A percentile compares a stretch with the other conserved stretches of the same genome.
phyloP scores from a whole-genome alignment of 495 filamentous ascomycete species.

The Cairneyella variabilis region DNA sequence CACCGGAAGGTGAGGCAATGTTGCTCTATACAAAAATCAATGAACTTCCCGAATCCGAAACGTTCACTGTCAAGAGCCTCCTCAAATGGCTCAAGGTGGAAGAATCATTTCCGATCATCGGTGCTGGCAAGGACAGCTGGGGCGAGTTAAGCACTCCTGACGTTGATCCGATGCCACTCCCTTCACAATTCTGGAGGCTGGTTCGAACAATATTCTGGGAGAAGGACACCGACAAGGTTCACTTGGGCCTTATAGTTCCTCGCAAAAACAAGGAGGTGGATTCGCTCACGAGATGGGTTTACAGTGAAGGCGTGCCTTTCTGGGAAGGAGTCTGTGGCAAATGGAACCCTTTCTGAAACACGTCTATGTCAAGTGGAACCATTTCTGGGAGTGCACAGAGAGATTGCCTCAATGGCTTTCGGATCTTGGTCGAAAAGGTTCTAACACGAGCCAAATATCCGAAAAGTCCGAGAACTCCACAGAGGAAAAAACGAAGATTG shows the following conservation, averaged over 20 bases:
- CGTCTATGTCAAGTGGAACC: neutral
- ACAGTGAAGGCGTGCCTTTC: neutral
- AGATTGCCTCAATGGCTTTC: too few species aligned
- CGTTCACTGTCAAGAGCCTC: neutral
- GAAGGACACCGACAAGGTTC: neutral
- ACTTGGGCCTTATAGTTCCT: neutral
- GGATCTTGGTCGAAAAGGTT: too few species aligned
- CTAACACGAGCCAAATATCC: too few species aligned
- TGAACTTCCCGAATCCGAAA: neutral
- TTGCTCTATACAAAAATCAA: neutral
- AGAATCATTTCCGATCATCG: neutral
- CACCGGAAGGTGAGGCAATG: neutral
- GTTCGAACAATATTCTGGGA: neutral
- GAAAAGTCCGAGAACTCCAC: too few species aligned
- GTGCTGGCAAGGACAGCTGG: neutral
- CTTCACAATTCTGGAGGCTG: neutral
- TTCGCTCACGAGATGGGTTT: neutral
- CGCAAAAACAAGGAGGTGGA: neutral
- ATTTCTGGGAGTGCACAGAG: neutral
- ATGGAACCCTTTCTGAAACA: too few species aligned
- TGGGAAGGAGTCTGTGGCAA: too few species aligned
- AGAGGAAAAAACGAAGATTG: too few species aligned
- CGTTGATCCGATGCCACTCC: neutral
- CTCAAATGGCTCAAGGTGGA: neutral
- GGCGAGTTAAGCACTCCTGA: neutral